Evolutionary conservation across 768 basidiomycete species (phyloP), one percentile per base, ranked within the genome.

Genomic region (Suillus sp.): DNA sequence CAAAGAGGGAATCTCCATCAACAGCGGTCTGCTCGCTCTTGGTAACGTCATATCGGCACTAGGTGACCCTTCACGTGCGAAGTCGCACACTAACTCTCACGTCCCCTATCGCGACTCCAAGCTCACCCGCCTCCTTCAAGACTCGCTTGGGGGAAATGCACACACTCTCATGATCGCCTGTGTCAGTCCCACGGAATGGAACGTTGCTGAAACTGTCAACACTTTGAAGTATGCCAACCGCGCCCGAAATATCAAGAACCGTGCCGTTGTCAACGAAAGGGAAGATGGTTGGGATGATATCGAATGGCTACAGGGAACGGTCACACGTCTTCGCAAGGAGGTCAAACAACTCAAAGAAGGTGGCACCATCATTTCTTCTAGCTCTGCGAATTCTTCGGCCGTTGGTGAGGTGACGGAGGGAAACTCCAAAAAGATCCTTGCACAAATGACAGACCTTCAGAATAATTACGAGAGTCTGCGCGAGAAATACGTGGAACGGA

Each of bases 101-200:
- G 84, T 99, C 63, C 97, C 97, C 13, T 99, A 99, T 75, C 94
- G 97, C 57, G 97, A 99, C 77, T 98, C 96, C 14, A 99, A 99
- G 76, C 90, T 99, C 69, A 99, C 96, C 5, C 91, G 96, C 42
- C 74, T 75, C 37, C 69, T 75, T 38, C 74, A 75, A 88, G 96
- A 98, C 75, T 96, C 95, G 11, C 85, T 99, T 13, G 97, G 97
- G 42, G 97, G 97, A 51, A 99, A 99, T 77, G 91, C 96, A 1
- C 92, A 96, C 70, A 99, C 97, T 13, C 88, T 98, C 68, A 99
- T 99, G 97, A 94, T 99, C 66, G 97, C 97, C 20, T 99, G 96
- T 74, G 93, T 97, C 65, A 96, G 94, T 69, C 91, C 94, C 16
- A 93, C 94, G 1, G 97, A 99, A 77, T 96, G 88, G 87, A 99